Conservation (phyloP, 73 alveolate species). For the Paramecium primaurelia region DNA sequence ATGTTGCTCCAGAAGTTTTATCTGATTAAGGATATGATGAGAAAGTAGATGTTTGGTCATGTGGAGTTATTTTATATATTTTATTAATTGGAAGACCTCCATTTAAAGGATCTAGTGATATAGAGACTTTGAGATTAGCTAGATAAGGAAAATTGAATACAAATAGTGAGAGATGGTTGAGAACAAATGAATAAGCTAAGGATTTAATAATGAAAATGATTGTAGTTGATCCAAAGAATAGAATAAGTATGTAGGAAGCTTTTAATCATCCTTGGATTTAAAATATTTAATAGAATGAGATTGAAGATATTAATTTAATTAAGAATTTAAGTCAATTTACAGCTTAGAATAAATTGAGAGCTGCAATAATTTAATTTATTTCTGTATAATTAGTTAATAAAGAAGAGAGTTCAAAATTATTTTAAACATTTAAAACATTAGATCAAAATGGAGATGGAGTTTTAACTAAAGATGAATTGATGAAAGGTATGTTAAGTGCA, state of each 20-base stretch:
- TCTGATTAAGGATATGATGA: constrained; percentile 38
- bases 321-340: not conserved
- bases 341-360: not conserved
- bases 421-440: not conserved
- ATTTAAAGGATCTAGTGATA: constrained; percentile 42
- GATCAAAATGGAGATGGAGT: constrained; percentile 3
- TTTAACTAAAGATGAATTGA: not conserved
- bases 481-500: not conserved
- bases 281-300: not conserved
- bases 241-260: constrained; percentile 69
- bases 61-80: constrained; percentile 54
- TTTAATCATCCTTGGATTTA: constrained; percentile 72
- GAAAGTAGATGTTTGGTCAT: constrained; percentile 57
- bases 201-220: constrained; percentile 70
- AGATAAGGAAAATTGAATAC: constrained; percentile 42
- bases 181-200: constrained; percentile 64
- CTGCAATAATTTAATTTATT: not conserved
- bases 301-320: not conserved
- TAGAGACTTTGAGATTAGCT: constrained; percentile 43
- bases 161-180: constrained; percentile 59
- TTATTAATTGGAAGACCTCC: constrained; percentile 59
- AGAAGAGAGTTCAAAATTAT: not conserved
- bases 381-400: not conserved
- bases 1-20: constrained; percentile 59
- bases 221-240: constrained; percentile 50